Base-by-base conservation (phyloP, 306 rosid species). In the Prunus mume region DNA sequence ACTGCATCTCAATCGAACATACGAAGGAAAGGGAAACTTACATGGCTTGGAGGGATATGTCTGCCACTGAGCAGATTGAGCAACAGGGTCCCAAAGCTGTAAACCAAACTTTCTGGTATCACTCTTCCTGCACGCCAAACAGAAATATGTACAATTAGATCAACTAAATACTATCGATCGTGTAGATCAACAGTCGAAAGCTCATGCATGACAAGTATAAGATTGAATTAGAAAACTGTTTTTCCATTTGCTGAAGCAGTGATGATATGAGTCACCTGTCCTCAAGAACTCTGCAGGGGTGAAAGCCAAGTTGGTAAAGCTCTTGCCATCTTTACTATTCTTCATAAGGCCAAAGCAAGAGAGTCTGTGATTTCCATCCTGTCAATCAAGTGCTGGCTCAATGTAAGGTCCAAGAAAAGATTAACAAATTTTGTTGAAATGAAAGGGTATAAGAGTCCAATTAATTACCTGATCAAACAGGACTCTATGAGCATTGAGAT, bases 271-370 rank as follows among this genome's bases (percentile, higher is more conserved):
- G 5, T 50, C 82, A 95, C 99, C 99, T 70, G 92, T 95, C 74
- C 92, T 89, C 74, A 88, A 82, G 86, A 88, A 95, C 73, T 95
- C 97, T 6, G 97, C 92, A 79, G 97, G 99, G 73, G 91, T 93
- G 86, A 92, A 95, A 71, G 97, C 93, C 72, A 92, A 85, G 86
- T 90, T 90, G 72, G 93, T 92, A 68, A 89, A 90, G 83, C 93
- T 89, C 87, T 85, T 82, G 62, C 97, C 97, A 78, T 95, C 97
- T 81, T 96, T 91, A 74, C 97, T 92, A 78, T 92, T 92, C 91
- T 90, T 92, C 96, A 90, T 92, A 64, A 95, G 96, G 72, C 97
- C 99, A 62, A 92, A 92, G 84, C 98, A 95, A 77, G 98, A 95
- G 66, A 92, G 97, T 82, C 96, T 89, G 62, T 97, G 97, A 83